Evolutionary conservation across 208 protist genomes (phyloP).

Genomic region (Trypanosoma rangeli): DNA sequence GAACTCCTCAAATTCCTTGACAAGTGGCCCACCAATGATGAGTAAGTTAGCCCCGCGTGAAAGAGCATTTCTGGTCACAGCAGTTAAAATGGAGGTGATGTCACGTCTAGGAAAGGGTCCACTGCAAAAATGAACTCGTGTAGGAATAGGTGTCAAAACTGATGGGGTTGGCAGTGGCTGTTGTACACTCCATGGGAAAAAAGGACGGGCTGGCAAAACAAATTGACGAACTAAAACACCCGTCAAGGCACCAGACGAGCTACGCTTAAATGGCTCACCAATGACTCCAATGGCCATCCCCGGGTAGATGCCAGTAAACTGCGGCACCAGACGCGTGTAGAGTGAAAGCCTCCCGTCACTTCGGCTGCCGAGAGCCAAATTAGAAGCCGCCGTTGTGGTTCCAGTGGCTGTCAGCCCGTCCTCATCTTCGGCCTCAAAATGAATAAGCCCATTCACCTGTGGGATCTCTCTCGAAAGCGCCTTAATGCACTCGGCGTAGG

Average conservation of each 20-base stretch:
- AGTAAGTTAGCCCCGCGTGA: conserved; percentile 74
- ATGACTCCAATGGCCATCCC: conserved; percentile 80
- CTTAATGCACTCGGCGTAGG: conserved; percentile 46
- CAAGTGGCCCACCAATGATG: conserved; percentile 82
- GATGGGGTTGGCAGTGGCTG: conserved; percentile 29
- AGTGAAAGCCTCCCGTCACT: conserved; percentile 45
- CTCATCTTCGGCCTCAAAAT: conserved; percentile 31
- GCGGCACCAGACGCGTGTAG: conserved; percentile 49
- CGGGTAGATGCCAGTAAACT: conserved; percentile 82
- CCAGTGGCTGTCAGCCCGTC: conserved; percentile 27
- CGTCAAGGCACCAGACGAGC: conserved; percentile 63
- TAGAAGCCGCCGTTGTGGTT: conserved; percentile 8
- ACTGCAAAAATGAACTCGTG: conserved; percentile 85
- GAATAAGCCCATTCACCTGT: conserved; percentile 16
- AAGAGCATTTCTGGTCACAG: conserved; percentile 57
- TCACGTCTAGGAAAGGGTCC: conserved; percentile 81
- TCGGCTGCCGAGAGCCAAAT: neutral
- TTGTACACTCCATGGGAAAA: conserved; percentile 63
- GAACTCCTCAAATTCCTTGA: conserved; percentile 58
- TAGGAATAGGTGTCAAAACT: neutral
- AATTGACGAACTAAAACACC: conserved; percentile 74
- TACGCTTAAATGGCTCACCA: conserved; percentile 82
- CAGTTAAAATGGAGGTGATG: conserved; percentile 44
- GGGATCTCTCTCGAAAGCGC: conserved; percentile 43
- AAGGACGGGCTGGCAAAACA: conserved; percentile 55